Conservation (phyloP, 2,329 filamentous ascomycete species). For the Fusarium domesticum region DNA sequence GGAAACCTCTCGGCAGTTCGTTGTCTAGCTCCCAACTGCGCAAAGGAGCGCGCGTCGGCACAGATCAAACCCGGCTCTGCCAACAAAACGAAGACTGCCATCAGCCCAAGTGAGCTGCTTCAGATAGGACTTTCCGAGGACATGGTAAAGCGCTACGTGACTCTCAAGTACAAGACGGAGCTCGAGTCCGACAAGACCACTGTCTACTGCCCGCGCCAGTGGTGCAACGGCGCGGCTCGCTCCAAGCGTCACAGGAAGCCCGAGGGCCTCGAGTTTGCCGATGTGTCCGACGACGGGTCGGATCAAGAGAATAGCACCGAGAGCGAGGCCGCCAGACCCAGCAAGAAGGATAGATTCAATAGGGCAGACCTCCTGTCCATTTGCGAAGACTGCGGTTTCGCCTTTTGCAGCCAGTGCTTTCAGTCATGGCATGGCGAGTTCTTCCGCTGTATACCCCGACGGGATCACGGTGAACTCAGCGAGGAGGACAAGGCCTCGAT, state of each 20-base stretch:
- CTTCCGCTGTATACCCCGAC: slow-evolving; percentile 62
- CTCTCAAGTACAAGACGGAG: slow-evolving; percentile 86
- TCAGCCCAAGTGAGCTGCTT: slow-evolving; percentile 81
- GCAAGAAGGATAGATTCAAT: slow-evolving; percentile 36
- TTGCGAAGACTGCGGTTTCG: slow-evolving; percentile 84
- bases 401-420: slow-evolving; percentile 71
- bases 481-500: slow-evolving; percentile 83
- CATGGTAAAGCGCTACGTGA: slow-evolving; percentile 79
- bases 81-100: slow-evolving; percentile 60
- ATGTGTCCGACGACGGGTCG: slow-evolving; percentile 52
- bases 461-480: slow-evolving; percentile 66
- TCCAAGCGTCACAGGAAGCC: slow-evolving; percentile 72
- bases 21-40: slow-evolving; percentile 77
- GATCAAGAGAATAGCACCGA: slow-evolving; percentile 42
- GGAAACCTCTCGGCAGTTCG: slow-evolving; percentile 77
- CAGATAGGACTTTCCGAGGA: slow-evolving; percentile 70
- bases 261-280: slow-evolving; percentile 59
- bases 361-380: slow-evolving; percentile 68
- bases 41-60: slow-evolving; percentile 53
- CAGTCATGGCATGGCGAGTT: slow-evolving; percentile 94
- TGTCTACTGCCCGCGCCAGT: slow-evolving; percentile 85
- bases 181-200: slow-evolving; percentile 90
- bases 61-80: slow-evolving; percentile 21
- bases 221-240: slow-evolving; percentile 86
- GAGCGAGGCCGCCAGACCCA: slow-evolving; percentile 20